phyloP scores from a whole-genome alignment of 2,329 filamentous ascomycete species.

The Paraconiothyrium brasiliense region DNA sequence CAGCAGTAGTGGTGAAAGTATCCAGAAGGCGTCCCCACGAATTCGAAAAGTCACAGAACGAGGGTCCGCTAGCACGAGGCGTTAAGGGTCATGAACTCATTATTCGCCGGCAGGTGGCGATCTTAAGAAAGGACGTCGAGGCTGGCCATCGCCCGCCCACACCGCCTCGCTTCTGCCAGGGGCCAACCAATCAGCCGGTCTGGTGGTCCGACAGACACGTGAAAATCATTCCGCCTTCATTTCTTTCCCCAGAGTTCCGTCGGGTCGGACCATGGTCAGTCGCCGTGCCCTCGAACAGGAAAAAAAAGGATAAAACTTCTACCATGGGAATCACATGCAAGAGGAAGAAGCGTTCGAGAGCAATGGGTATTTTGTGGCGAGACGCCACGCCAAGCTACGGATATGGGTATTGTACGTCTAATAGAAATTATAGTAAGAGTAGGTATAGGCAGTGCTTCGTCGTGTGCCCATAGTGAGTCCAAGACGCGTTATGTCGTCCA shows the following conservation, averaged over 20 bases:
- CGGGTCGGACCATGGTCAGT: conserved; percentile 29
- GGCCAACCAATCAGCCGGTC: conserved; percentile 21
- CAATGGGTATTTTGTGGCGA: neutral
- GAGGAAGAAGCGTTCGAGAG: neutral
- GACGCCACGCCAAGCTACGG: neutral
- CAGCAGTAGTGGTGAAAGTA: neutral
- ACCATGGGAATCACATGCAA: neutral
- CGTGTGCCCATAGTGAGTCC: neutral
- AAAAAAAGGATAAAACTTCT: neutral
- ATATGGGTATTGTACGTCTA: neutral
- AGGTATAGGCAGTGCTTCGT: conserved; percentile 1
- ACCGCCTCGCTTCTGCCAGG: conserved; percentile 36
- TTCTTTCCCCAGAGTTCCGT: conserved; percentile 18
- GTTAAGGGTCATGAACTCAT: conserved; percentile 4
- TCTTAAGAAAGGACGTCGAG: conserved; percentile 35
- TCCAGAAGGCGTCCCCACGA: neutral
- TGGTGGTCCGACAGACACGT: conserved; percentile 36
- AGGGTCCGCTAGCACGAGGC: neutral
- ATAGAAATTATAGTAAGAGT: conserved; percentile 12
- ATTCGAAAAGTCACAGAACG: neutral
- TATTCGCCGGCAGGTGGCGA: conserved; percentile 19
- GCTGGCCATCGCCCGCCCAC: conserved; percentile 8
- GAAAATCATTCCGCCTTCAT: conserved; percentile 34
- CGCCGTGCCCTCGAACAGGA: neutral
- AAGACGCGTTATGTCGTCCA: neutral